Evolutionary conservation across 2,329 filamentous ascomycete species (phyloP).

Genomic region (Colletotrichum sp.): DNA sequence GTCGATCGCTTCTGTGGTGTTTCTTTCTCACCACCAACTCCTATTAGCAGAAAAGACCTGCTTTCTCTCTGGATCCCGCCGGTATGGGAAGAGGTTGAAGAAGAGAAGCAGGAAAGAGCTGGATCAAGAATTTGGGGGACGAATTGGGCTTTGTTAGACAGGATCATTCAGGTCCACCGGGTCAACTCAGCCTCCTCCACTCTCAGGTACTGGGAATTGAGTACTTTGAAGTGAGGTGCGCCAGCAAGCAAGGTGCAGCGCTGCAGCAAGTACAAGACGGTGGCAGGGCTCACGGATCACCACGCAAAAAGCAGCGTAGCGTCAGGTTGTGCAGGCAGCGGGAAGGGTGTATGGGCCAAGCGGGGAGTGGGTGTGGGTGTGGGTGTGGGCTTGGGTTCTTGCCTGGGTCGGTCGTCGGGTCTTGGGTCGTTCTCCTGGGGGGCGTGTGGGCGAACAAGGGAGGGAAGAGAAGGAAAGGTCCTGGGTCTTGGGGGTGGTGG

Average conservation of each 20-base stretch:
- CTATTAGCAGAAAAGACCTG: not conserved
- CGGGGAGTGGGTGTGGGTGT: not conserved
- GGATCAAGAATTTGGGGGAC: constrained; percentile 2
- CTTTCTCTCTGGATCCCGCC: constrained; percentile 4
- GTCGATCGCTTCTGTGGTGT: constrained; percentile 7
- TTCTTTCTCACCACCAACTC: constrained; percentile 8
- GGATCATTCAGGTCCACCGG: constrained; percentile 17
- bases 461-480: constrained; percentile 5
- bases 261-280: not conserved
- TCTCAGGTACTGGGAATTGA: not conserved
- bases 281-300: constrained; percentile 15
- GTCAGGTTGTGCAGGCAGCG: not conserved
- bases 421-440: not conserved
- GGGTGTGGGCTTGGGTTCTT: not conserved
- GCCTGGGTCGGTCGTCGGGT: not conserved
- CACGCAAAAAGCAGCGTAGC: constrained; percentile 5
- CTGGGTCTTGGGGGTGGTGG: not conserved
- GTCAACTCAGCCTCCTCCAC: constrained; percentile 22
- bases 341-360: constrained; percentile 1
- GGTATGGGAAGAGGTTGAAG: not conserved
- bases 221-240: not conserved
- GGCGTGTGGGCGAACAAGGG: constrained; percentile 3
- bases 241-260: not conserved
- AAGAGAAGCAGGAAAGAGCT: not conserved
- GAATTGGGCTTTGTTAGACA: constrained; percentile 21